A percentile compares a stretch with the other conserved stretches of the same genome.
Conservation (phyloP, 2,329 filamentous ascomycete genomes). For the Exophiala dermatitidis region DNA sequence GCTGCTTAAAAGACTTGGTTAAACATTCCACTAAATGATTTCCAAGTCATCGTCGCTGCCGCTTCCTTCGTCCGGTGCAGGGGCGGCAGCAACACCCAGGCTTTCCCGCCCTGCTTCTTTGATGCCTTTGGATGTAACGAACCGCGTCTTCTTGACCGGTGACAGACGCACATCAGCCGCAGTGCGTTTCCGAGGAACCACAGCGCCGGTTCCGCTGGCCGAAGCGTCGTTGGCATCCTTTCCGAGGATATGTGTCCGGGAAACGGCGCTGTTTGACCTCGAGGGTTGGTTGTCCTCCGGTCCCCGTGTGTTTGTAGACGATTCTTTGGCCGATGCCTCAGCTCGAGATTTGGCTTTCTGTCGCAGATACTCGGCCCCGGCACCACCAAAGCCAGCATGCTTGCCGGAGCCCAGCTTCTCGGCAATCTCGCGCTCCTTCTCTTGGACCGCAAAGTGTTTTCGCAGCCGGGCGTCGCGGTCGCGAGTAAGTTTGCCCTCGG, state of each 20-base stretch:
- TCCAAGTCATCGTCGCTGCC: conserved; percentile 48
- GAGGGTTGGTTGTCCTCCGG: too few relatives aligned
- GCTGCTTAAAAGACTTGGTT: too few relatives aligned
- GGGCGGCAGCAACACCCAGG: conserved; percentile 44
- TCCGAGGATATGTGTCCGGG: neutral
- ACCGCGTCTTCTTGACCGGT: conserved; percentile 52
- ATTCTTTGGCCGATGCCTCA: too few relatives aligned
- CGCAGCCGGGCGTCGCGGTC: conserved; percentile 40
- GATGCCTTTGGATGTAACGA: conserved; percentile 70
- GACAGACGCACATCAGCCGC: conserved; percentile 37
- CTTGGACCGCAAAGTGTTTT: conserved; percentile 37
- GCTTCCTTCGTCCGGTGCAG: conserved; percentile 35
- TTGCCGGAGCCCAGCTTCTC: conserved; percentile 32
- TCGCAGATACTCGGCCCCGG: conserved; percentile 42
- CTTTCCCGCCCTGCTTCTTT: conserved; percentile 70
- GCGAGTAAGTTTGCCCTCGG: conserved; percentile 34
- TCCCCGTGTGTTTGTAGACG: too few relatives aligned
- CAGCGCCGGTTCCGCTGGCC: conserved; percentile 2
- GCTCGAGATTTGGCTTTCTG: conserved; percentile 16
- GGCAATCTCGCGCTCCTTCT: conserved; percentile 41
- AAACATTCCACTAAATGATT: conserved; percentile 33
- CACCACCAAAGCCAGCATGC: conserved; percentile 27
- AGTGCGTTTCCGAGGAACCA: conserved; percentile 28
- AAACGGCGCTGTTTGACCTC: neutral
- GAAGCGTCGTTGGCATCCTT: neutral